A percentile compares a stretch with the other conserved stretches of the same genome.
These are phyloP conservation scores for Calonectria leucothoes DNA, from an alignment of 2,329 filamentous ascomycete species.

Conservation along the genomic window DNA sequence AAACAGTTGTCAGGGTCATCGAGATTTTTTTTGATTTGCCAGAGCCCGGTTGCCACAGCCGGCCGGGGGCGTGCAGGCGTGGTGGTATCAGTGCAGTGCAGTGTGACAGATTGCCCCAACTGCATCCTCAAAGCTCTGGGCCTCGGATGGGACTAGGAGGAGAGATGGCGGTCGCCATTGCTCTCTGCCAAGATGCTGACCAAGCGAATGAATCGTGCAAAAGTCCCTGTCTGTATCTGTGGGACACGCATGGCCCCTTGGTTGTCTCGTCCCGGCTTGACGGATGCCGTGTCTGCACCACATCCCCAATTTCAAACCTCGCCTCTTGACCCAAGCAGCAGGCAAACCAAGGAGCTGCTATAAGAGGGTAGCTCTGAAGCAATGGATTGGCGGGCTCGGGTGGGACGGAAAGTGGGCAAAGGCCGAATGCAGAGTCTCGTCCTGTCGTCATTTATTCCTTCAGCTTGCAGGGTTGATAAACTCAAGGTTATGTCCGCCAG, in stretches of 20 bases:
- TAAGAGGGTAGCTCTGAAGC: background rate
- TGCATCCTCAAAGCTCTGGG: constrained; percentile 27
- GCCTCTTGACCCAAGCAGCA: background rate
- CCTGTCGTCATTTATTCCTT: background rate
- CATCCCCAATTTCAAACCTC: background rate
- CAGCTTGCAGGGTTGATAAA: background rate
- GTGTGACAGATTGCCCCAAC: constrained; percentile 26
- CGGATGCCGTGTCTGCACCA: background rate
- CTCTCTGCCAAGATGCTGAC: constrained; percentile 18
- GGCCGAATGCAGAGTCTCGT: background rate
- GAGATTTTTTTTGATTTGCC: constrained; percentile 23
- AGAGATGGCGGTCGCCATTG: constrained; percentile 12
- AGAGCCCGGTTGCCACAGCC: constrained; percentile 18
- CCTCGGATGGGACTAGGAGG: constrained; percentile 24
- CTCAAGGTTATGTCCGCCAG: background rate
- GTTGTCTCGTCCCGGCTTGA: background rate
- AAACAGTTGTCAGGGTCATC: constrained; percentile 27
- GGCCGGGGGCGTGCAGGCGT: constrained; percentile 21
- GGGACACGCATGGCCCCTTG: background rate
- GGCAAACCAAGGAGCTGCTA: background rate
- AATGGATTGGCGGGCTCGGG: background rate
- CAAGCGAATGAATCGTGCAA: constrained; percentile 17
- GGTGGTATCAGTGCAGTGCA: constrained; percentile 33
- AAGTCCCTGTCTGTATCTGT: constrained; percentile 9
- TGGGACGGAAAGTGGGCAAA: background rate